These are phyloP conservation scores for Botryotinia narcissicola DNA, from an alignment of 2,329 filamentous ascomycete genomes.

Conservation along the genomic window DNA sequence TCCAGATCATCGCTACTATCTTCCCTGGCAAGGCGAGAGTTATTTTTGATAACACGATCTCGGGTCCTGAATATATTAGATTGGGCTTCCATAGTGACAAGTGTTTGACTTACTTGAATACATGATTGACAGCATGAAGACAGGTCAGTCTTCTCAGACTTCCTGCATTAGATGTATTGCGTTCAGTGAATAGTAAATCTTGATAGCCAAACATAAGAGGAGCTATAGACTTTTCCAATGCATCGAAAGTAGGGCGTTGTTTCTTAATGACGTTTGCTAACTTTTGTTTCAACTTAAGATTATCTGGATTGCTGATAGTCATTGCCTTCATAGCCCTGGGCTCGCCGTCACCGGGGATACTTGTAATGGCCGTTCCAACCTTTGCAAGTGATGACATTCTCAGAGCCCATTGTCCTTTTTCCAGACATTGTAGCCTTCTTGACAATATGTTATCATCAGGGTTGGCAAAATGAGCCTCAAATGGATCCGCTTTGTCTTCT, in stretches of 20 bases:
- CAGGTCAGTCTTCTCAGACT: conserved; percentile 70
- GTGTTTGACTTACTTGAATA: conserved; percentile 66
- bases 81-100: neutral
- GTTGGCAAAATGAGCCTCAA: conserved; percentile 74
- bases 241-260: conserved; percentile 56
- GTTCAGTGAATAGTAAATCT: conserved; percentile 73
- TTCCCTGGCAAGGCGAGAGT: conserved; percentile 69
- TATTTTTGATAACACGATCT: conserved; percentile 90
- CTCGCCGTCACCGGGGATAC: conserved; percentile 45
- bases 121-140: conserved; percentile 85
- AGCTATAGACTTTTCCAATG: conserved; percentile 63
- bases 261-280: conserved; percentile 55
- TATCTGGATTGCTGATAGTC: conserved; percentile 41
- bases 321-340: conserved; percentile 30
- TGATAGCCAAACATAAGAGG: conserved; percentile 77
- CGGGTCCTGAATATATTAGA: conserved; percentile 58
- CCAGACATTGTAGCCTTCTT: conserved; percentile 50
- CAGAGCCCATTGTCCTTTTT: conserved; percentile 51
- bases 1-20: conserved; percentile 65
- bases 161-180: conserved; percentile 66
- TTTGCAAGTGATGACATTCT: conserved; percentile 45
- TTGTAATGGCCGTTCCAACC: conserved; percentile 49
- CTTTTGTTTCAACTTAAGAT: conserved; percentile 68
- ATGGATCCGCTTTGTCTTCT: conserved; percentile 64
- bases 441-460: conserved; percentile 61